Percentiles rank a stretch among this genome's conserved stretches.
Evolutionary conservation across 2,329 filamentous ascomycete genomes (phyloP).

Genomic region (Neopestalotiopsis rosae): DNA sequence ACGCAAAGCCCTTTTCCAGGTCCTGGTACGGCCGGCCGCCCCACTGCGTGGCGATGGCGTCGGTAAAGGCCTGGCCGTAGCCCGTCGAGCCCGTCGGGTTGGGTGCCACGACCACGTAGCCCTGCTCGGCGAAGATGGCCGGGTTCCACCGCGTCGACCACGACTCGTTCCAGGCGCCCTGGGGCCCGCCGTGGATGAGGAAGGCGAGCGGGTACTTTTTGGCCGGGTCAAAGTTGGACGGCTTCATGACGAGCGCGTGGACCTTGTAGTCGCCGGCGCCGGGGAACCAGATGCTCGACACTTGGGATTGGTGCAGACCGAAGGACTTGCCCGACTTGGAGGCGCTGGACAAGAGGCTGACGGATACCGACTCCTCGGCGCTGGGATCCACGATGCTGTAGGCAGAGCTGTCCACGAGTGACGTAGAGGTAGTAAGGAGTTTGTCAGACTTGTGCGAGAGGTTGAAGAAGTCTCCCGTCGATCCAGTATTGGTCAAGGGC

Average conservation of each 20-base stretch:
- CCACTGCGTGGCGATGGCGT: conserved; percentile 83
- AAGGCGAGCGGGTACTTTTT: conserved; percentile 82
- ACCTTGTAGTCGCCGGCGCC: conserved; percentile 68
- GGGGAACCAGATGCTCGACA: conserved; percentile 72
- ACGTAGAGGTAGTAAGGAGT: conserved; percentile 71
- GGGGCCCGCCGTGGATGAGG: conserved; percentile 83
- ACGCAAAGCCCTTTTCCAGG: conserved; percentile 77
- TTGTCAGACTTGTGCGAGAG: conserved; percentile 51
- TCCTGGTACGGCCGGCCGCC: conserved; percentile 85
- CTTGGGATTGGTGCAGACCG: conserved; percentile 67
- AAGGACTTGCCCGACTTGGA: conserved; percentile 67
- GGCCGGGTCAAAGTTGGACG: conserved; percentile 67
- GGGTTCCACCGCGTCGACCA: conserved; percentile 84
- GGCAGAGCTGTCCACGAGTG: conserved; percentile 73
- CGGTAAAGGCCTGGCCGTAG: conserved; percentile 78
- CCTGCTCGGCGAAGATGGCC: conserved; percentile 84
- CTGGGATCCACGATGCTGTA: conserved; percentile 65
- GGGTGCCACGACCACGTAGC: conserved; percentile 80
- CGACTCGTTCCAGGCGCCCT: conserved; percentile 79
- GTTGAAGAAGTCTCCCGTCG: conserved; percentile 57
- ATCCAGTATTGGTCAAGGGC: conserved; percentile 57
- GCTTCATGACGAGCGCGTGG: conserved; percentile 74
- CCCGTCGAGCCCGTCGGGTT: conserved; percentile 86
- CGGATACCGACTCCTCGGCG: neutral
- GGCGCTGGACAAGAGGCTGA: conserved; percentile 19